Evolutionary conservation across 768 basidiomycete species (phyloP).

Genomic region (Tulasnella calospora): DNA sequence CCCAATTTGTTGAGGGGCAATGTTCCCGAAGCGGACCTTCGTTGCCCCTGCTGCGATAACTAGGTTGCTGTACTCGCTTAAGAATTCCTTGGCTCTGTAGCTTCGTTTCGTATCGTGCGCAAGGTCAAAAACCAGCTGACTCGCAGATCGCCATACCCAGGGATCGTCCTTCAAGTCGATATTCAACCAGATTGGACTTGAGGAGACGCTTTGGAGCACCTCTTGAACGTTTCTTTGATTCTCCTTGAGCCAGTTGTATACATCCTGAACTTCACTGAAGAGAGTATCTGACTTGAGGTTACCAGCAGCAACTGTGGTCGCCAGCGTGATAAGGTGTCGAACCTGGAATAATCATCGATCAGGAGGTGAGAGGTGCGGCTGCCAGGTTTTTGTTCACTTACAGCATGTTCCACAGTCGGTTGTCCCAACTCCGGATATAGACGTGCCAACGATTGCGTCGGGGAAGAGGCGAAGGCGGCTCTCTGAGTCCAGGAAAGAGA

Average conservation of each 20-base stretch:
- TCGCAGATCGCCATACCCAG: background rate
- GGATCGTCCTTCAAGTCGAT: background rate
- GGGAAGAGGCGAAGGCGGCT: background rate
- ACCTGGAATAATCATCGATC: background rate
- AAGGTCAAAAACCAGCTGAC: background rate
- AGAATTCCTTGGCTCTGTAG: background rate
- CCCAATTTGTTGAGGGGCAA: background rate
- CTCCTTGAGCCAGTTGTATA: background rate
- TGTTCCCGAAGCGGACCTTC: background rate
- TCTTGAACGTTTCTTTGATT: background rate
- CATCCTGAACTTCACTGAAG: background rate
- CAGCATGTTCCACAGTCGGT: background rate
- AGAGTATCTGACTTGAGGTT: background rate
- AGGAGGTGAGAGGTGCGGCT: background rate
- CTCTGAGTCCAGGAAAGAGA: conserved; percentile 3
- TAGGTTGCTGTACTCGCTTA: background rate
- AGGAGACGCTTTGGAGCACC: background rate
- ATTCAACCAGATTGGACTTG: background rate
- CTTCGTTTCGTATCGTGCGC: background rate
- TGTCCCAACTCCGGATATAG: background rate
- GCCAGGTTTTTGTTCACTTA: background rate
- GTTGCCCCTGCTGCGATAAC: background rate
- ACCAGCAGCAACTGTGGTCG: background rate
- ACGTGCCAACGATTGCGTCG: background rate
- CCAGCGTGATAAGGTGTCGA: background rate